A percentile compares a stretch with the other conserved stretches of the same genome.
Evolutionary conservation across 176 grass and related monocot genomes (phyloP).

Genomic region (Stipa capillata): DNA sequence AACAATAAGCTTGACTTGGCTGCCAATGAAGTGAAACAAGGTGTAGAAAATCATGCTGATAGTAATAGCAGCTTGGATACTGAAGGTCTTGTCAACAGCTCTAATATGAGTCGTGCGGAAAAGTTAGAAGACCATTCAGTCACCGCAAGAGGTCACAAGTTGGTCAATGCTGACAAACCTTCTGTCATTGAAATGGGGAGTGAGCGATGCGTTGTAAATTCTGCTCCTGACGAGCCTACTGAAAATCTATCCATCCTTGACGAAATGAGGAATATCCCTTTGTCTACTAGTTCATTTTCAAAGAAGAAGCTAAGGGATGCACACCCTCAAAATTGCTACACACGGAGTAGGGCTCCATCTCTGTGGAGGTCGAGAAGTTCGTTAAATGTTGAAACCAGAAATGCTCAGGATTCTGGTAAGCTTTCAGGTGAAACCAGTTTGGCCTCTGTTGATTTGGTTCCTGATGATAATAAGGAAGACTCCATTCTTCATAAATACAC

Average conservation of each 20-base stretch:
- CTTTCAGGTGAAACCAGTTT: slow-evolving; percentile 24
- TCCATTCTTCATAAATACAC: not conserved
- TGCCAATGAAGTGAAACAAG: slow-evolving; percentile 22
- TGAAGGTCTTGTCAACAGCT: slow-evolving; percentile 25
- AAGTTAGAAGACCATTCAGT: slow-evolving; percentile 18
- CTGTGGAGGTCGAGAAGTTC: slow-evolving; percentile 45
- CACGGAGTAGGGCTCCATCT: slow-evolving; percentile 29
- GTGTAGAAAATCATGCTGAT: slow-evolving; percentile 19
- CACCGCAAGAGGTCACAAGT: not conserved
- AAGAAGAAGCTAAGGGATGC: slow-evolving; percentile 51
- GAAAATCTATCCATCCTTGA: slow-evolving; percentile 66
- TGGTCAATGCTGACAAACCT: slow-evolving; percentile 31
- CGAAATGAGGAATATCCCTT: slow-evolving; percentile 48
- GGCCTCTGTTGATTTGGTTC: slow-evolving; percentile 23
- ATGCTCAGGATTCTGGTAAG: slow-evolving; percentile 31
- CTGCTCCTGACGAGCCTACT: slow-evolving; percentile 38
- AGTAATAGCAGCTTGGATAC: slow-evolving; percentile 17
- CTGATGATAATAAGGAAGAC: slow-evolving; percentile 18
- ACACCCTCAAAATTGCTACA: slow-evolving; percentile 47
- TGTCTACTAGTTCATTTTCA: slow-evolving; percentile 40
- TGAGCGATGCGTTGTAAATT: slow-evolving; percentile 45
- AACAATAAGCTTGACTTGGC: slow-evolving; percentile 24
- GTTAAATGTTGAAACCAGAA: slow-evolving; percentile 34
- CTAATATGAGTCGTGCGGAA: slow-evolving; percentile 13
- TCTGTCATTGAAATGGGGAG: slow-evolving; percentile 9